Conservation (phyloP, 768 basidiomycete genomes). For the Pisolithus orientalis region DNA sequence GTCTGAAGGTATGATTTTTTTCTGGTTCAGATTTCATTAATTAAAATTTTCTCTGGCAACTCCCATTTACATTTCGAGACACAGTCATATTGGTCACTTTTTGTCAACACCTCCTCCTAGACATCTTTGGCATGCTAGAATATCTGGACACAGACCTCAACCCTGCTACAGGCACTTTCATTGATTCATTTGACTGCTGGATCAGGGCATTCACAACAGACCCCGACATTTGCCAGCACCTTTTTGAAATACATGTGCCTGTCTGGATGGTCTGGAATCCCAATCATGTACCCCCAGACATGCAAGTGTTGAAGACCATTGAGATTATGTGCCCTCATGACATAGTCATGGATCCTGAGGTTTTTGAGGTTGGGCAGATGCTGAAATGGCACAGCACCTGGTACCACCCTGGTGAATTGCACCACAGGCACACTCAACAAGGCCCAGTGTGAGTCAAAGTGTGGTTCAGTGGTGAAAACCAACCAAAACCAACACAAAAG, state of each 20-base stretch:
- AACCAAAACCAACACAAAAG: too few relatives aligned
- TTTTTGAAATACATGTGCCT: background rate
- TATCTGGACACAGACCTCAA: background rate
- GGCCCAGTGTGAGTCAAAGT: too few relatives aligned
- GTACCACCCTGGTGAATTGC: background rate
- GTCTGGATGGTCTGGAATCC: background rate
- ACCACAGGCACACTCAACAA: background rate
- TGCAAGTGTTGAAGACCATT: background rate
- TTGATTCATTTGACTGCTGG: background rate
- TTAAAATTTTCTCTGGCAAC: background rate
- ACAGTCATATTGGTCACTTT: background rate
- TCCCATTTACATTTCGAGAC: background rate
- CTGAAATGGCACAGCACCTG: background rate
- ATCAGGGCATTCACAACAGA: background rate
- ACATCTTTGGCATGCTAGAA: background rate
- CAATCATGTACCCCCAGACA: background rate
- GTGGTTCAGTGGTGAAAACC: too few relatives aligned
- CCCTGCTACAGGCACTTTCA: background rate
- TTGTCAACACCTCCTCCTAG: background rate
- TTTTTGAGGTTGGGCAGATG: background rate
- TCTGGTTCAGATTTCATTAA: too few relatives aligned
- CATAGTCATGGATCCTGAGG: background rate
- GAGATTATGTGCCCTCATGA: background rate
- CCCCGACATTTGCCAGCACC: background rate
- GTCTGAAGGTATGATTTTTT: too few relatives aligned